phyloP scores from a whole-genome alignment of 139 green algal species.

The Chlamydomonas schloesseri region DNA sequence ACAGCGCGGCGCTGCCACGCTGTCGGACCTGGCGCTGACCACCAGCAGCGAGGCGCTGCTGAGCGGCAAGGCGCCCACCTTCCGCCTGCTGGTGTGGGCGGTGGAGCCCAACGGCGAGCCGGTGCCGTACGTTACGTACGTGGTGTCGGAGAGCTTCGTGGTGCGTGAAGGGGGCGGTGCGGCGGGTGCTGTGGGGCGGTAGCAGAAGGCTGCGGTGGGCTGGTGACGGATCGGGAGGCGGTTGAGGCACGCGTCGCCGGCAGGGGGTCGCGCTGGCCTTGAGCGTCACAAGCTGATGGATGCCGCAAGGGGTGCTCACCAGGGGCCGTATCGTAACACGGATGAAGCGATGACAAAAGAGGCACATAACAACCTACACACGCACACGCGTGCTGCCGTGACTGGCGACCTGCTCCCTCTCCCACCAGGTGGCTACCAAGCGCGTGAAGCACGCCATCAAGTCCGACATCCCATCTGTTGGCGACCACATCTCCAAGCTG shows the following conservation, averaged over 20 bases:
- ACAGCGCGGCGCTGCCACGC: constrained; percentile 57
- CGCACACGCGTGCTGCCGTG: too few species aligned
- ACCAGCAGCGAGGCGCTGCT: constrained; percentile 74
- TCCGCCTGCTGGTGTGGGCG: constrained; percentile 73
- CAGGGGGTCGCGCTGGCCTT: too few species aligned
- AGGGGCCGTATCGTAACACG: too few species aligned
- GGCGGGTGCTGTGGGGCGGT: too few species aligned
- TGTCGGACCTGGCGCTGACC: constrained; percentile 71
- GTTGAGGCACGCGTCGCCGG: too few species aligned
- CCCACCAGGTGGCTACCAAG: constrained; percentile 73
- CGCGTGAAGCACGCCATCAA: constrained; percentile 78
- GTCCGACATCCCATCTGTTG: constrained; percentile 67
- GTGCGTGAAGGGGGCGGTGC: constrained; percentile 38
- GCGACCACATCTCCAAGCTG: constrained; percentile 71
- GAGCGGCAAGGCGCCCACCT: constrained; percentile 72
- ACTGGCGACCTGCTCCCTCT: too few species aligned
- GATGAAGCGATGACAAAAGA: too few species aligned
- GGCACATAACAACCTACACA: too few species aligned
- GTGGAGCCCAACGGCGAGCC: constrained; percentile 61
- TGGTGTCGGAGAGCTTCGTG: constrained; percentile 74
- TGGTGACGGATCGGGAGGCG: too few species aligned
- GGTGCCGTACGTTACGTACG: constrained; percentile 66
- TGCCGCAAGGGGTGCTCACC: too few species aligned
- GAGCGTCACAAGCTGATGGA: too few species aligned
- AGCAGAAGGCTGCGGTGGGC: too few species aligned